Conservation (phyloP, 2,329 filamentous ascomycete genomes). For the Fusarium keratoplasticum region DNA sequence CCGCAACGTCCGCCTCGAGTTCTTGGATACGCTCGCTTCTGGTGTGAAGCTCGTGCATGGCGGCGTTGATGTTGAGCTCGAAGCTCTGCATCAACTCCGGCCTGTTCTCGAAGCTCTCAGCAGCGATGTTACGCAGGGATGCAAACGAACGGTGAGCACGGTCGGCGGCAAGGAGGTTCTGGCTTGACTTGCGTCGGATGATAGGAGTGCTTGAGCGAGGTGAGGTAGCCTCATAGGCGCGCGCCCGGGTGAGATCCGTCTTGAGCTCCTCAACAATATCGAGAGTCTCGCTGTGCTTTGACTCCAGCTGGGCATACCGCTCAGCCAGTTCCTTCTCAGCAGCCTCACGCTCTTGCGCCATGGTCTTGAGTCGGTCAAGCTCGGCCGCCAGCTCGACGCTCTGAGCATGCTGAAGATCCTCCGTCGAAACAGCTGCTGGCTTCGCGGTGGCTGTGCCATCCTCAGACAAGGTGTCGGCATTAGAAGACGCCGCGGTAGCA, state of each 20-base stretch:
- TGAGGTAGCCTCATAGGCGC: conserved; percentile 69
- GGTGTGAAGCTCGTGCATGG: conserved; percentile 90
- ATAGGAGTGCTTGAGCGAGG: conserved; percentile 76
- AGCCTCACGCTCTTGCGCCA: conserved; percentile 81
- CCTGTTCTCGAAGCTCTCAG: conserved; percentile 84
- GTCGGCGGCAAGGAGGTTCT: conserved; percentile 88
- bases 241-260: conserved; percentile 84
- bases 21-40: conserved; percentile 91
- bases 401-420: conserved; percentile 53
- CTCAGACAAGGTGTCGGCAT: conserved; percentile 60
- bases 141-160: conserved; percentile 92
- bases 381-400: conserved; percentile 69
- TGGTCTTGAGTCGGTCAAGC: conserved; percentile 74
- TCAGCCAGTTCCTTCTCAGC: conserved; percentile 78
- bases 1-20: conserved; percentile 85
- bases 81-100: conserved; percentile 92
- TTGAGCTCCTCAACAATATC: conserved; percentile 93
- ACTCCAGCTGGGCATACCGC: conserved; percentile 86
- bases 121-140: conserved; percentile 87
- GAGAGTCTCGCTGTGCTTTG: conserved; percentile 83
- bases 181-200: conserved; percentile 92
- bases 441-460: conserved; percentile 60
- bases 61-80: conserved; percentile 88
- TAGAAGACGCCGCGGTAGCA: conserved; percentile 71
- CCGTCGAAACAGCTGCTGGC: conserved; percentile 49